These are phyloP conservation scores for Starmerella floricola DNA, from an alignment of 805 yeast species.

Conservation along the genomic window DNA sequence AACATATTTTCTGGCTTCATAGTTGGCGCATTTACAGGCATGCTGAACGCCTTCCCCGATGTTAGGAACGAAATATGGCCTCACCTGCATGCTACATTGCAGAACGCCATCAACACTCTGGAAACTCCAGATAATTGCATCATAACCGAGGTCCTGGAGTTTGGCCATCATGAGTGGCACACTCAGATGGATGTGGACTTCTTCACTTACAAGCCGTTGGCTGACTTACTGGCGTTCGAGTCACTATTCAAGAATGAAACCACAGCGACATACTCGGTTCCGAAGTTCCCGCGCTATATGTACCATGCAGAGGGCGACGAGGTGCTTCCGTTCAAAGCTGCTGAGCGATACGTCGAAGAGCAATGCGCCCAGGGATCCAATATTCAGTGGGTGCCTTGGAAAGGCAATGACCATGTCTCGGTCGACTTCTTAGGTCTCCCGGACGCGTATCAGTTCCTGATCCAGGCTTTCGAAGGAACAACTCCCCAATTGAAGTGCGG, in stretches of 20 bases:
- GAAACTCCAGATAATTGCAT: conserved; percentile 1
- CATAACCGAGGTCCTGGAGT: neutral
- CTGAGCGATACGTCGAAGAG: conserved; percentile 10
- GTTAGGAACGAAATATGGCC: conserved; percentile 4
- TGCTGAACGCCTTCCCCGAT: conserved; percentile 21
- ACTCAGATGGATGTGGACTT: neutral
- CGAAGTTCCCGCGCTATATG: conserved; percentile 20
- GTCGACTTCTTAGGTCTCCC: conserved; percentile 2
- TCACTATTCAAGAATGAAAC: neutral
- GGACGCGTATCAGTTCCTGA: conserved; percentile 13
- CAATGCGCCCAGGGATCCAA: conserved; percentile 8
- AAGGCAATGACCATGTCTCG: conserved; percentile 1
- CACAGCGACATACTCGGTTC: conserved; percentile 13
- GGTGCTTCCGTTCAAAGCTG: conserved; percentile 17
- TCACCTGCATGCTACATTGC: conserved; percentile 2
- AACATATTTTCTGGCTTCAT: conserved; percentile 21
- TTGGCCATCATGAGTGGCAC: no score
- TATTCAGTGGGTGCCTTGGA: conserved; percentile 3
- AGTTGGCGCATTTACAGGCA: conserved; percentile 22
- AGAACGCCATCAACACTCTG: conserved; percentile 2
- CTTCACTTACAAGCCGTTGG: neutral
- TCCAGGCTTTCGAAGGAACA: conserved; percentile 6
- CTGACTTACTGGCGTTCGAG: neutral
- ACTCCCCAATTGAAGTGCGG: conserved; percentile 2
- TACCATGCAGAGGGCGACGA: conserved; percentile 22